Evolutionary conservation across 2,329 filamentous ascomycete genomes (phyloP).

Genomic region (Hansfordia pulvinata): DNA sequence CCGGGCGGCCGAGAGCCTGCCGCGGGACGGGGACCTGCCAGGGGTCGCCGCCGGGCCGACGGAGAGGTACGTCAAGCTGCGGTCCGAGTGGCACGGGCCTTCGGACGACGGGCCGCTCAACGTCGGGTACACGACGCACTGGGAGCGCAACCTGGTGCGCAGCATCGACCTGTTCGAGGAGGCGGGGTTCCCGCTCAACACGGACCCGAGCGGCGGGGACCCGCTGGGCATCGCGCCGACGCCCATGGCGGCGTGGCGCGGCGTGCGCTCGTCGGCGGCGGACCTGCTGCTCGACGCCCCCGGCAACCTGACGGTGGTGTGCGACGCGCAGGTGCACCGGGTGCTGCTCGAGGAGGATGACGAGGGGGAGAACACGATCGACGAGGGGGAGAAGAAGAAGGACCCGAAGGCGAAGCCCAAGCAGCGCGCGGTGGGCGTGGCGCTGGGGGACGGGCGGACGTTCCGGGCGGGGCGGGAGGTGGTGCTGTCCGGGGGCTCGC

Average conservation of each 20-base stretch:
- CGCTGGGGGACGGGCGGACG: constrained; percentile 16
- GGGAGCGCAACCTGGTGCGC: constrained; percentile 31
- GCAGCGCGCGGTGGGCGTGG: constrained; percentile 30
- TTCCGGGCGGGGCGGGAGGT: constrained; percentile 17
- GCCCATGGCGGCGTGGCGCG: constrained; percentile 34
- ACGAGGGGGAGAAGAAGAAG: constrained; percentile 52
- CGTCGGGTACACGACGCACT: constrained; percentile 31
- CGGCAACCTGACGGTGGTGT: constrained; percentile 37
- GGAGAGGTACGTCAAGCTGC: constrained; percentile 31
- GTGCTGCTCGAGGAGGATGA: constrained; percentile 28
- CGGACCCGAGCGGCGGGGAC: constrained; percentile 43
- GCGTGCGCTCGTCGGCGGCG: constrained; percentile 32
- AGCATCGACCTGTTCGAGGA: constrained; percentile 32
- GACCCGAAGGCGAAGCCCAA: too few species aligned
- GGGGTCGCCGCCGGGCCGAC: constrained; percentile 16
- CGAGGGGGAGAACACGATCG: constrained; percentile 10
- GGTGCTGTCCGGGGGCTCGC: constrained; percentile 17
- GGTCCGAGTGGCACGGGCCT: constrained; percentile 30
- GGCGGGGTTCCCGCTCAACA: constrained; percentile 32
- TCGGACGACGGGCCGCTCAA: constrained; percentile 32
- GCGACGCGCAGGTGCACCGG: constrained; percentile 29
- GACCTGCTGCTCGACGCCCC: constrained; percentile 30
- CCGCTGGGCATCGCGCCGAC: constrained; percentile 38
- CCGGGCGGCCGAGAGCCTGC: too few species aligned
- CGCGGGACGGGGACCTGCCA: constrained; percentile 28